Conservation (phyloP, 2,329 filamentous ascomycete species). For the Diaporthe sp. region DNA sequence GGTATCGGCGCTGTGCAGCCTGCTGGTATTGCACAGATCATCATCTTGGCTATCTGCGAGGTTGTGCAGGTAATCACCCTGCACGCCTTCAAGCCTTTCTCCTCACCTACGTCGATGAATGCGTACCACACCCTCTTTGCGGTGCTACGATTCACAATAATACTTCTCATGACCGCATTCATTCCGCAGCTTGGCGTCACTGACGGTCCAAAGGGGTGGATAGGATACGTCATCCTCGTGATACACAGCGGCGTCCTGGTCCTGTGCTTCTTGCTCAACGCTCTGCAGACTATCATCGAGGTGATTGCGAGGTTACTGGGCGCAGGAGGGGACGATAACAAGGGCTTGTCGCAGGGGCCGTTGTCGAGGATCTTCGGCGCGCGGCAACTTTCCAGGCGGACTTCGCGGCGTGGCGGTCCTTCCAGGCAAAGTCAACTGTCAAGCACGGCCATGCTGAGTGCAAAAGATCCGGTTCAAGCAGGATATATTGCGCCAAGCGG, state of each 20-base stretch:
- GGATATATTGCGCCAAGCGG: constrained; percentile 69
- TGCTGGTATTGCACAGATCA: constrained; percentile 92
- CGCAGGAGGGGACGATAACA: constrained; percentile 81
- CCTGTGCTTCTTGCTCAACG: constrained; percentile 94
- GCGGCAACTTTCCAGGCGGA: constrained; percentile 85
- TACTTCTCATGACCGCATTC: constrained; percentile 86
- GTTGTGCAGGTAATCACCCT: constrained; percentile 90
- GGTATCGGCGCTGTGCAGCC: constrained; percentile 94
- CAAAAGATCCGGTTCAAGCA: constrained; percentile 75
- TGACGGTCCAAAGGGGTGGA: constrained; percentile 89
- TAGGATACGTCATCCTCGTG: constrained; percentile 91
- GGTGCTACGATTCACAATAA: constrained; percentile 79
- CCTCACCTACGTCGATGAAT: constrained; percentile 96
- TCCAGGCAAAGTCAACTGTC: constrained; percentile 87
- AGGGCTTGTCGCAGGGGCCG: constrained; percentile 82
- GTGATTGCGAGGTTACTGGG: constrained; percentile 86
- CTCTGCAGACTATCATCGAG: constrained; percentile 90
- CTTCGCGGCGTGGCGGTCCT: constrained; percentile 72
- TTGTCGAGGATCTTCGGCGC: constrained; percentile 92
- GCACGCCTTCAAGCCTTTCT: constrained; percentile 91
- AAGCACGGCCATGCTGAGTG: constrained; percentile 82
- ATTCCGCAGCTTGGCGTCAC: constrained; percentile 84
- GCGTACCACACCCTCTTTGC: constrained; percentile 92
- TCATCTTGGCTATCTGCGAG: constrained; percentile 93
- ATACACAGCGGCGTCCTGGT: constrained; percentile 88